phyloP scores from a whole-genome alignment of 1,284 basidiomycete species.

The Tilletia caries region DNA sequence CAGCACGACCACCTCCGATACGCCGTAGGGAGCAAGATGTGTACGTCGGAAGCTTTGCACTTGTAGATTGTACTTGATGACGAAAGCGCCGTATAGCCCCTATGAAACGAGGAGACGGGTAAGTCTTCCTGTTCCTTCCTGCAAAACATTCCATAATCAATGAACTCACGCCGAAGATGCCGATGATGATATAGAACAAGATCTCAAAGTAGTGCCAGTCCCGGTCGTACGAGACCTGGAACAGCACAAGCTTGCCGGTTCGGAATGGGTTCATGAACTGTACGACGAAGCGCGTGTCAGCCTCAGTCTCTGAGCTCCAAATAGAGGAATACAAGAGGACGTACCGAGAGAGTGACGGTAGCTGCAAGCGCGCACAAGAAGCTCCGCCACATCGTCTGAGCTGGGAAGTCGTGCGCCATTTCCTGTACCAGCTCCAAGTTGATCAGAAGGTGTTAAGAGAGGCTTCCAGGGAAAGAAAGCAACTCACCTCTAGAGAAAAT shows the following conservation, averaged over 20 bases:
- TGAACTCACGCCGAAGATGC: constrained; percentile 70
- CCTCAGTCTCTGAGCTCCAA: background rate
- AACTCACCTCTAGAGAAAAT: constrained; percentile 54
- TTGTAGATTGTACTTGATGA: constrained; percentile 78
- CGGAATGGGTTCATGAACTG: constrained; percentile 84
- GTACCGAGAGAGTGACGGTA: constrained; percentile 42
- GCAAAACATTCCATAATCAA: too few relatives aligned
- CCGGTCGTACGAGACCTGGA: constrained; percentile 86
- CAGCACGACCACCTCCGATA: constrained; percentile 79
- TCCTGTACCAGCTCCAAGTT: background rate
- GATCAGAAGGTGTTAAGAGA: background rate
- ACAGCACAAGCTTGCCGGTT: constrained; percentile 58
- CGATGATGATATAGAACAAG: constrained; percentile 73
- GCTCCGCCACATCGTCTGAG: constrained; percentile 63
- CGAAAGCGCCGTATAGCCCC: constrained; percentile 87
- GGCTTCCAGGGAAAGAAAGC: constrained; percentile 52
- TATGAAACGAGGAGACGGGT: background rate
- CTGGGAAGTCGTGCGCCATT: constrained; percentile 91
- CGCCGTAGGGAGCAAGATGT: constrained; percentile 62
- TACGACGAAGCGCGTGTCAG: background rate
- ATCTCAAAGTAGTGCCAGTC: constrained; percentile 86
- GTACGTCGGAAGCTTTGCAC: constrained; percentile 62
- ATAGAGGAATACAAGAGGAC: background rate
- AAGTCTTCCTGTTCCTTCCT: too few relatives aligned
- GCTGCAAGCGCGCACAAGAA: constrained; percentile 50